Conservation (phyloP, 208 protist species). For the Trypanosoma cruzi region DNA sequence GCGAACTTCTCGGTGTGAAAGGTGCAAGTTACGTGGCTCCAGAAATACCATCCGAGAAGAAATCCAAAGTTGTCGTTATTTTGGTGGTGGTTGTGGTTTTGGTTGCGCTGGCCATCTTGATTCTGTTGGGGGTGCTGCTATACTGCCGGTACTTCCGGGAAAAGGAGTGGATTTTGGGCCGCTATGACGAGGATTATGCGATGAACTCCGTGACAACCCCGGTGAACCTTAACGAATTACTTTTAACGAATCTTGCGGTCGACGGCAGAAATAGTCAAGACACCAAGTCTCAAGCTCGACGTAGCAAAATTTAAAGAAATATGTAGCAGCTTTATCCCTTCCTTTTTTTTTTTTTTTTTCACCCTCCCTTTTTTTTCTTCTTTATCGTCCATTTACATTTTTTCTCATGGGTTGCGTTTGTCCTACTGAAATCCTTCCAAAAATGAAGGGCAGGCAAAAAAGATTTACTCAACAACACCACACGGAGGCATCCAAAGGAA, state of each 20-base stretch:
- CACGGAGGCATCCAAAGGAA: too few relatives aligned
- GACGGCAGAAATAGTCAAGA: neutral
- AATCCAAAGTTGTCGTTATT: neutral
- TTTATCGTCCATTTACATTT: too few relatives aligned
- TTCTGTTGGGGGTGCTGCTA: constrained; percentile 5
- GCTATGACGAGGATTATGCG: constrained; percentile 23
- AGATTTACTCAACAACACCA: too few relatives aligned
- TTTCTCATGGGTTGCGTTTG: too few relatives aligned
- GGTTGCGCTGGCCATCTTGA: neutral
- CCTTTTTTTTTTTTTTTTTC: neutral
- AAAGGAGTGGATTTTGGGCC: neutral
- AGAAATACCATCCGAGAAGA: neutral
- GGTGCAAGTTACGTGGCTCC: constrained; percentile 12
- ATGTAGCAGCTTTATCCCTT: neutral
- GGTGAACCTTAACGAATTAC: constrained; percentile 22
- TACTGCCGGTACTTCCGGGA: constrained; percentile 4
- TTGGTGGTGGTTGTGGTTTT: constrained; percentile 10
- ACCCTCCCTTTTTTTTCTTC: neutral
- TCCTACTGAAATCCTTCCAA: too few relatives aligned
- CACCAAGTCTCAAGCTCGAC: neutral
- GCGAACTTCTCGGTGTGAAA: constrained; percentile 2
- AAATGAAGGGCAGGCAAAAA: too few relatives aligned
- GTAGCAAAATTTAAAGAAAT: too few relatives aligned
- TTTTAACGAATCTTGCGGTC: neutral
- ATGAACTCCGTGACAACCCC: constrained; percentile 20